Base-by-base conservation (phyloP, 805 yeast species). In the Ogataea allantospora region DNA sequence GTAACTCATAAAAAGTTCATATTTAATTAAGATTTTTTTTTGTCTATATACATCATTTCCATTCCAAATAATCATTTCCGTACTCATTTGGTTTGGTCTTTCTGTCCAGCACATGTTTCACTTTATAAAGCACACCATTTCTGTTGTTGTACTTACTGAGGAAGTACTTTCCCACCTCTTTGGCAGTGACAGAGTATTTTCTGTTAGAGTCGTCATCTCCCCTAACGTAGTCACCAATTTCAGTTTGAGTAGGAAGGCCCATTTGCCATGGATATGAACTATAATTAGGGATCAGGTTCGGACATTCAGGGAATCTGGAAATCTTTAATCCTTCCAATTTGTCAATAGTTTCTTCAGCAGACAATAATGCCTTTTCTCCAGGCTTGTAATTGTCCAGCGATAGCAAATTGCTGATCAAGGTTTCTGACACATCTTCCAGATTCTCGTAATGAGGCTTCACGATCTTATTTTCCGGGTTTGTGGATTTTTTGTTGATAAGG, bases 181-280 rank as follows among this genome's bases (percentile, higher is more conserved):
- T 61, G 43, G 75, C 79, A 2, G 91, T 79, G 12, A 81, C 83
- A 57, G 83, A 78, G 58, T 73, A 80, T 27, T 80, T 71, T 53
- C 85, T 72, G 46, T 73, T 70, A n/a, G 78, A 63, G 16, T 78
- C 78, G 57, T 78, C 86, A 40, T 72, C 71, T 13, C 95, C 95
- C 20, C 77, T 76, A 38, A 89, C 77, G 60, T 74, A 86, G 34
- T 68, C 66, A 52, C 73, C 74, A 40, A 91, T 70, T 43, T 78
- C 83, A 24, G 58, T 46, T 61, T 84, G 87, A 9, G 77, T 68
- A 35, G 98, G 98, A 48, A 93, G 70, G 20, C 95, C 96, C 72
- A 78, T 83, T 4, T 48, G 47, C 53, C 75, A 76, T 24, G 88
- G 88, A 48, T 77, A 77, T 14, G 58, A 46, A 27, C 55, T 57